A percentile compares a stretch with the other conserved stretches of the same genome.
Conservation (phyloP, 2,329 filamentous ascomycete genomes). For the Chaetoscypha palmicola region DNA sequence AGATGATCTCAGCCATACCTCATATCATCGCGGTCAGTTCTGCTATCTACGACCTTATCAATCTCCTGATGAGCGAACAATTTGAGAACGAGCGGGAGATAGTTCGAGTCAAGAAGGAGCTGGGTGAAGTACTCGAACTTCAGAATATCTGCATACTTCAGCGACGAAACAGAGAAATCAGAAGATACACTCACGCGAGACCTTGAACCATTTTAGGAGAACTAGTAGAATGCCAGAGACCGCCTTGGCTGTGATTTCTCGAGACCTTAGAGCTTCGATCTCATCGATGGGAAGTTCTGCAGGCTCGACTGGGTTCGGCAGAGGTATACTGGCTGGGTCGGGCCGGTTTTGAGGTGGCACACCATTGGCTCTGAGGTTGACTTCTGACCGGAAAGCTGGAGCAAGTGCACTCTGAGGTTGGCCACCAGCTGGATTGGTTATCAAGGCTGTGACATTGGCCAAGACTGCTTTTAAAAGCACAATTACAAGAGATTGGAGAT, state of each 20-base stretch:
- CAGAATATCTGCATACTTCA: constrained; percentile 60
- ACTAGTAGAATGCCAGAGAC: constrained; percentile 82
- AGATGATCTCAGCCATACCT: too few relatives aligned
- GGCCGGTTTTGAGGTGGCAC: constrained; percentile 21
- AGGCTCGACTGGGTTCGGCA: constrained; percentile 24
- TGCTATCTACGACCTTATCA: constrained; percentile 80
- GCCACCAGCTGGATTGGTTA: constrained; percentile 46
- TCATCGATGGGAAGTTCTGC: constrained; percentile 61
- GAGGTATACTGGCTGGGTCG: constrained; percentile 26
- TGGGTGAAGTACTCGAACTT: constrained; percentile 97
- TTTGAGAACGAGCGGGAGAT: constrained; percentile 85
- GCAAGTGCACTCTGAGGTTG: constrained; percentile 19
- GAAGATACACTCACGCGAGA: constrained; percentile 64
- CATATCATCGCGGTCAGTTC: constrained; percentile 72
- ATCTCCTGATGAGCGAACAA: constrained; percentile 92
- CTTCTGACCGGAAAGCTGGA: constrained; percentile 24
- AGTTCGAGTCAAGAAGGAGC: constrained; percentile 88
- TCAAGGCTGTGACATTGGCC: constrained; percentile 78
- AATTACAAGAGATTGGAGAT: constrained; percentile 87
- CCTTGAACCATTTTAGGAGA: constrained; percentile 92
- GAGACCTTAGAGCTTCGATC: constrained; percentile 69
- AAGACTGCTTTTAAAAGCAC: constrained; percentile 85
- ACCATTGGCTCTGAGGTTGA: constrained; percentile 24
- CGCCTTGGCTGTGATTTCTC: constrained; percentile 86
- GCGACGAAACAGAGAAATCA: not conserved